phyloP scores from a whole-genome alignment of 2,329 filamentous ascomycete species.

The Diaporthe sp. region DNA sequence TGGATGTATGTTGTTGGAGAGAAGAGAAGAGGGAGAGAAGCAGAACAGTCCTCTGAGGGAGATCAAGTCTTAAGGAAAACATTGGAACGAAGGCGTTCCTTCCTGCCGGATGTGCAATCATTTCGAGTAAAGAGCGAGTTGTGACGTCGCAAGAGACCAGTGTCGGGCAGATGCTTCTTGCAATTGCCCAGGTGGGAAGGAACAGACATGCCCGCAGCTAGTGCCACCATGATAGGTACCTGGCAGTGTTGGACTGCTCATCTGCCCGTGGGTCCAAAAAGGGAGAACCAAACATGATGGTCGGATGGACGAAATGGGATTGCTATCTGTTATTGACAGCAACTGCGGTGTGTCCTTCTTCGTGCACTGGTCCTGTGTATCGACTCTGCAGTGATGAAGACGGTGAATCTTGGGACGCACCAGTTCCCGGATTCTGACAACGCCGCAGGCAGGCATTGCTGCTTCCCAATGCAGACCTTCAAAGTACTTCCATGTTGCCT shows the following conservation, averaged over 20 bases:
- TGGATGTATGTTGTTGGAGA: slow-evolving; percentile 32
- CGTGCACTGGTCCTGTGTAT: background rate
- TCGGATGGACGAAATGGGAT: background rate
- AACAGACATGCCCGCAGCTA: background rate
- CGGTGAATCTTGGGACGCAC: background rate
- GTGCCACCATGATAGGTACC: background rate
- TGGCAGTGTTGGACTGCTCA: background rate
- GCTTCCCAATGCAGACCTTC: background rate
- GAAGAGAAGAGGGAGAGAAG: slow-evolving; percentile 32
- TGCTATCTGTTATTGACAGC: slow-evolving; percentile 18
- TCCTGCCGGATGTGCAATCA: background rate
- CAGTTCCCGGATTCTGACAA: background rate
- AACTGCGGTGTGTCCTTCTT: background rate
- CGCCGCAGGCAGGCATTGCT: background rate
- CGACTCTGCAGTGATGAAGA: background rate
- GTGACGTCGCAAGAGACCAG: background rate
- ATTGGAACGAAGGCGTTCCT: background rate
- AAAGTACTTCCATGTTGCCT: background rate
- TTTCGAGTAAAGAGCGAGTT: slow-evolving; percentile 5
- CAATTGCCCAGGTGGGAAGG: background rate
- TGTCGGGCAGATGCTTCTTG: background rate
- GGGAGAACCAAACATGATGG: background rate
- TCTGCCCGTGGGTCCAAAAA: too few relatives aligned
- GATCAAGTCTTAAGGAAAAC: background rate
- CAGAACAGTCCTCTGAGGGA: background rate